phyloP scores from a whole-genome alignment of 2,329 filamentous ascomycete species.

The Hypoxylon rubiginosum region DNA sequence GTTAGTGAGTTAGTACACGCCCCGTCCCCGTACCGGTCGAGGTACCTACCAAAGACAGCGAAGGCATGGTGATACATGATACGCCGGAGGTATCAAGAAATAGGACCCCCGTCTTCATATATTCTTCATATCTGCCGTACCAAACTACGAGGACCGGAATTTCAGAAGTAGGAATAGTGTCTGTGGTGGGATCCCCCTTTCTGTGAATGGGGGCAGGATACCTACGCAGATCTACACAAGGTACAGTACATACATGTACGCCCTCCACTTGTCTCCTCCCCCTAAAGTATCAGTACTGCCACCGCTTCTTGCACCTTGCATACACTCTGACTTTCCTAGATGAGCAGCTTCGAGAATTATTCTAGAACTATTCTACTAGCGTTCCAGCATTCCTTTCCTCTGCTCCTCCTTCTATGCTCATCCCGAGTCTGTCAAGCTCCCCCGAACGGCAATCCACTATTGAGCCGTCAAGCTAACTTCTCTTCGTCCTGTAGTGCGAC shows the following conservation, averaged over 20 bases:
- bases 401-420: not conserved
- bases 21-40: not conserved
- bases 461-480: not conserved
- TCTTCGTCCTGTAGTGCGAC: conserved; percentile 5
- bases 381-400: not conserved
- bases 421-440: too few relatives aligned
- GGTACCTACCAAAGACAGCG: not conserved
- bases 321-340: not conserved
- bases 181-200: conserved; percentile 4
- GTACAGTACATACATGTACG: conserved; percentile 2
- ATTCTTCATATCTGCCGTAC: not conserved
- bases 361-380: conserved; percentile 12
- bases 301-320: not conserved
- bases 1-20: not conserved
- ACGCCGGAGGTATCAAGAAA: conserved; percentile 18
- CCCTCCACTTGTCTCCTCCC: not conserved
- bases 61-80: conserved; percentile 6
- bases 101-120: not conserved
- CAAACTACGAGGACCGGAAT: conserved; percentile 3
- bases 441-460: not conserved
- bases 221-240: not conserved
- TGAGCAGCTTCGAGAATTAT: conserved; percentile 17
- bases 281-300: not conserved
- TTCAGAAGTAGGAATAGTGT: conserved; percentile 10
- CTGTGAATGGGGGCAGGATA: not conserved